These are phyloP conservation scores for Dactylonectria macrodidyma DNA, from an alignment of 2,329 filamentous ascomycete genomes.

Conservation along the genomic window DNA sequence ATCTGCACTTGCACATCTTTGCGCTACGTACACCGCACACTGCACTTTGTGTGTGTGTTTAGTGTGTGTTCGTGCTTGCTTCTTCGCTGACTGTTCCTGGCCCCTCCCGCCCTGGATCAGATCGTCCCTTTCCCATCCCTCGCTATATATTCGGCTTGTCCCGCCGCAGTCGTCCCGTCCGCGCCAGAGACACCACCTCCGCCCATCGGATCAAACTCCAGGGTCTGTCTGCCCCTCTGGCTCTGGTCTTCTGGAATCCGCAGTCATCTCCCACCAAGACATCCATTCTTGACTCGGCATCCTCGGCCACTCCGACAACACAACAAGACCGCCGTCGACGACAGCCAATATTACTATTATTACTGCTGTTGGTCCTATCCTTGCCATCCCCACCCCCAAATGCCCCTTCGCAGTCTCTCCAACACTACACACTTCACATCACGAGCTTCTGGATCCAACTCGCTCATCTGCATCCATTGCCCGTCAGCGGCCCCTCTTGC, in stretches of 20 bases:
- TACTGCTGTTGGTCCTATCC: slow-evolving; percentile 12
- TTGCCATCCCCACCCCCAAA: slow-evolving; percentile 35
- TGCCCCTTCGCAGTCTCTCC: slow-evolving; percentile 38
- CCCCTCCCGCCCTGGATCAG: slow-evolving; percentile 29
- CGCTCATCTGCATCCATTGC: slow-evolving; percentile 39
- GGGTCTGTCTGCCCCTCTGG: slow-evolving; percentile 43
- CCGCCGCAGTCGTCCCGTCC: slow-evolving; percentile 42
- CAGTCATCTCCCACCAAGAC: slow-evolving; percentile 46
- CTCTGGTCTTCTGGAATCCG: slow-evolving; percentile 46
- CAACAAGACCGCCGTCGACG: slow-evolving; percentile 23
- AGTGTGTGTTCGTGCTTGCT: slow-evolving; percentile 11
- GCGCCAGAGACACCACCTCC: slow-evolving; percentile 41
- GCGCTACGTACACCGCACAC: background rate
- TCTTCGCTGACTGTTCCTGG: slow-evolving; percentile 43
- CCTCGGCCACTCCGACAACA: slow-evolving; percentile 36
- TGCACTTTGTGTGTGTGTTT: background rate
- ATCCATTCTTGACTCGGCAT: slow-evolving; percentile 43
- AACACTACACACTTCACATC: slow-evolving; percentile 23
- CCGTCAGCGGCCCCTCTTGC: slow-evolving; percentile 46
- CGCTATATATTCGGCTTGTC: slow-evolving; percentile 46
- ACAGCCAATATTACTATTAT: slow-evolving; percentile 18
- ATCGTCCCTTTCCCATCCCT: slow-evolving; percentile 17
- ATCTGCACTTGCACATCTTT: background rate
- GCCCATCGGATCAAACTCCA: slow-evolving; percentile 36
- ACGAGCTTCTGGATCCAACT: slow-evolving; percentile 31